Base-by-base conservation (phyloP, 331 rosid genomes). In the Ulmus americana region DNA sequence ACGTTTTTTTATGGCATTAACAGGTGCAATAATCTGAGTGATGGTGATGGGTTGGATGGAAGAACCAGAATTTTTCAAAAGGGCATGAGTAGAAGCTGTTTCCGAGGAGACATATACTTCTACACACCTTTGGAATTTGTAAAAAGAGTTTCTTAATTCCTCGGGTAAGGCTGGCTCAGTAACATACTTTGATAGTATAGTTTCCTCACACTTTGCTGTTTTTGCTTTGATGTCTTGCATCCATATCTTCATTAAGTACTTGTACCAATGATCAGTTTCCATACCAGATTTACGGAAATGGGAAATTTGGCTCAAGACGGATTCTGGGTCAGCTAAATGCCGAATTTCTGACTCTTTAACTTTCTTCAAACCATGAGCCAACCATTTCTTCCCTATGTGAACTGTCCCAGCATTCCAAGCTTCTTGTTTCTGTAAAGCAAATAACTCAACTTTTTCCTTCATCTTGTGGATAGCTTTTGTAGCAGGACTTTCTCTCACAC, bases 251-350 rank as follows among this genome's bases (percentile, higher is more conserved):
- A 86, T 42, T 48, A 91, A 76, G 63, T 77, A 77, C 70, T 91
- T 88, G 79, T 88, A 88, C 97, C 97, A 91, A 72, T 91, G 97
- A 71, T 91, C 97, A 59, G 96, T 91, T 78, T 88, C 86, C 97
- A 91, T 91, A 60, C 96, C 96, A 39, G 87, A 16, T 67, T 91
- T 91, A 22, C 97, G 92, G 64, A 66, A 84, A 75, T 69, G 65
- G 40, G 92, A 83, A 69, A 91, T 71, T 67, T 70, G 74, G 78
- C 73, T 81, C 64, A 91, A 64, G 76, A 84, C 61, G 65, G 89
- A 86, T 59, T 66, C 74, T 47, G 64, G 42, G 53, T 83, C 78
- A 64, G 95, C 92, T 66, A 91, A 83, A 76, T 86, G 87, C 74
- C 71, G 75, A 68, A 91, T 86, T 80, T 91, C 97, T 4, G 97